phyloP scores from a whole-genome alignment of 129 eudicot species.

The Lonicera japonica region DNA sequence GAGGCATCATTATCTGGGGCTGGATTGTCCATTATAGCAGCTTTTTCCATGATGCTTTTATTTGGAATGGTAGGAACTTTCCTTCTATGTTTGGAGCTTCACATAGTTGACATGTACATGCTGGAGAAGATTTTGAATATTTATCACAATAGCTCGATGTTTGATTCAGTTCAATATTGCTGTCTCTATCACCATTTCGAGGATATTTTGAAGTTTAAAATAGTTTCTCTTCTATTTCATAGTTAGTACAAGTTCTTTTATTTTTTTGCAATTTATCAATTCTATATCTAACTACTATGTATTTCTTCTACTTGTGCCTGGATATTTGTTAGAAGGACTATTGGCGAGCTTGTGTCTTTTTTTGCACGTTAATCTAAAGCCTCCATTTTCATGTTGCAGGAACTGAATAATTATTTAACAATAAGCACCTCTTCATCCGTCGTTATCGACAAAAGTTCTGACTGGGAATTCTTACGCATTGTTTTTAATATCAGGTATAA shows the following conservation, averaged over 20 bases:
- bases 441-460: slow-evolving; percentile 83
- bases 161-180: background rate
- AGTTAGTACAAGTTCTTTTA: background rate
- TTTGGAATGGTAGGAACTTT: slow-evolving; percentile 81
- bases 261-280: background rate
- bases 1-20: slow-evolving; percentile 99
- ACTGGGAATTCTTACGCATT: slow-evolving; percentile 73
- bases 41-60: slow-evolving; percentile 71
- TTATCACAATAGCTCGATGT: slow-evolving; percentile 5
- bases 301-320: background rate
- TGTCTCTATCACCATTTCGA: background rate
- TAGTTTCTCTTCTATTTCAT: background rate
- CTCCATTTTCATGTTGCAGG: slow-evolving; percentile 39
- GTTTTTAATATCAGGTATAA: slow-evolving; percentile 83
- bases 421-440: slow-evolving; percentile 74
- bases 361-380: slow-evolving; percentile 3
- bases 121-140: no score
- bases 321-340: background rate
- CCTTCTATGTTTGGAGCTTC: background rate
- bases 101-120: background rate
- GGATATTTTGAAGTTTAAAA: background rate
- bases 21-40: slow-evolving; percentile 89
- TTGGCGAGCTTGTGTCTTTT: slow-evolving; percentile 4
- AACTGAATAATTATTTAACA: slow-evolving; percentile 67
- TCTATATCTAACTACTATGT: background rate